phyloP scores from a whole-genome alignment of 148 eudicot species.

The Spergularia marina region DNA sequence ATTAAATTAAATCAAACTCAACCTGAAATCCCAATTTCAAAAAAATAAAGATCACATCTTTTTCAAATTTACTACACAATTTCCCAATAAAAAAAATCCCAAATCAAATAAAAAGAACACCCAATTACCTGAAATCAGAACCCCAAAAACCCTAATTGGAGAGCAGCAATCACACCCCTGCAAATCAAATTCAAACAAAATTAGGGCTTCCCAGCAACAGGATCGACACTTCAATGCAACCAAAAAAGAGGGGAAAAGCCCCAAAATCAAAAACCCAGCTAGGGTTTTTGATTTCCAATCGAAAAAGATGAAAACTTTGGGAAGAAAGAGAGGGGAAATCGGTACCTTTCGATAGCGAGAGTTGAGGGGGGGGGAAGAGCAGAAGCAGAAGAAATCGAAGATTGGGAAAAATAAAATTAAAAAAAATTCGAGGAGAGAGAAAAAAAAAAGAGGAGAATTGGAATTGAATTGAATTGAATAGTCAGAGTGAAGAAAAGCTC shows the following conservation, averaged over 20 bases:
- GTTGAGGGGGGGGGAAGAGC: neutral
- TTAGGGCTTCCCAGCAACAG: slow-evolving; percentile 26
- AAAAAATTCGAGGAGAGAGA: slow-evolving; percentile 9
- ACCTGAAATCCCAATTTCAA: neutral
- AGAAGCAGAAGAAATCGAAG: neutral
- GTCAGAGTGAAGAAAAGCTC: neutral
- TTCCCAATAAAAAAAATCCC: neutral
- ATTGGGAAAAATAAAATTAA: neutral
- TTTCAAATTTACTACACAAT: too few relatives aligned
- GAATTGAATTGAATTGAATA: neutral
- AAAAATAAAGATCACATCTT: neutral
- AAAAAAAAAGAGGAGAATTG: slow-evolving; percentile 2
- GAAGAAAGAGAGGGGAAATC: neutral
- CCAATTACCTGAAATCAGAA: slow-evolving; percentile 20
- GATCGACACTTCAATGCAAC: slow-evolving; percentile 19
- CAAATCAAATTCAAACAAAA: slow-evolving; percentile 7
- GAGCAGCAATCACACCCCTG: slow-evolving; percentile 11
- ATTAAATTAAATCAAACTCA: slow-evolving; percentile 14
- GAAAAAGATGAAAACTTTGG: slow-evolving; percentile 13
- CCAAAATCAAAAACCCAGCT: neutral
- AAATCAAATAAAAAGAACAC: neutral
- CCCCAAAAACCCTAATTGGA: slow-evolving; percentile 31
- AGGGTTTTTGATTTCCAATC: slow-evolving; percentile 5
- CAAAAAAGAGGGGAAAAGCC: neutral
- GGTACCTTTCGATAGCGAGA: neutral